A percentile compares a stretch with the other conserved stretches of the same genome.
Evolutionary conservation across 768 basidiomycete species (phyloP).

Genomic region (Tulasnella sp.): DNA sequence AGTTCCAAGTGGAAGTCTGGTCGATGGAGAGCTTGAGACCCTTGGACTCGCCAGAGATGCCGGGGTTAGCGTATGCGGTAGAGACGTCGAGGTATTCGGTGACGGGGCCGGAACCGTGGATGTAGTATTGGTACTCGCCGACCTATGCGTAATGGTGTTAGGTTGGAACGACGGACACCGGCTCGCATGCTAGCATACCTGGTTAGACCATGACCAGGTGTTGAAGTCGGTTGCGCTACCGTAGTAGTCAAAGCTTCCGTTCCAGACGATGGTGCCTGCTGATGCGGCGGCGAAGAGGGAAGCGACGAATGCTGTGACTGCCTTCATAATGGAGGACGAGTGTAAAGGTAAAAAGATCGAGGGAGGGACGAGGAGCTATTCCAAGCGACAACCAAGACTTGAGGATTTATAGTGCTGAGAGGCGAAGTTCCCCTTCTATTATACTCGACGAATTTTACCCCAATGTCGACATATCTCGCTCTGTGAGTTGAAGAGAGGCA

Average conservation of each 20-base stretch:
- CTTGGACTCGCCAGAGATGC: conserved; percentile 41
- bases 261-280: conserved; percentile 50
- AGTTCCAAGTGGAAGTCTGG: conserved; percentile 14
- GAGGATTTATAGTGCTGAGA: neutral
- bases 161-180: no score
- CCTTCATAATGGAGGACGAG: conserved; percentile 22
- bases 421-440: neutral
- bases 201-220: conserved; percentile 49
- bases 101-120: conserved; percentile 48
- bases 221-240: neutral
- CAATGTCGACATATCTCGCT: neutral
- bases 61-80: conserved; percentile 52
- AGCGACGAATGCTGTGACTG: conserved; percentile 19
- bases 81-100: conserved; percentile 47
- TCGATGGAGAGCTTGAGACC: conserved; percentile 48
- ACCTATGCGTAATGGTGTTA: no score
- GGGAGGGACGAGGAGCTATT: neutral
- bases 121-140: conserved; percentile 31
- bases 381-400: neutral
- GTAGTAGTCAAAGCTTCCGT: conserved; percentile 13
- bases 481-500: neutral
- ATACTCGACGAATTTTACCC: neutral
- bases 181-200: conserved; percentile 43
- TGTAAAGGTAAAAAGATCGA: neutral
- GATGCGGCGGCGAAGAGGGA: conserved; percentile 29